Base-by-base conservation (phyloP, 768 basidiomycete species). In the Cystobasidium tubakii region DNA sequence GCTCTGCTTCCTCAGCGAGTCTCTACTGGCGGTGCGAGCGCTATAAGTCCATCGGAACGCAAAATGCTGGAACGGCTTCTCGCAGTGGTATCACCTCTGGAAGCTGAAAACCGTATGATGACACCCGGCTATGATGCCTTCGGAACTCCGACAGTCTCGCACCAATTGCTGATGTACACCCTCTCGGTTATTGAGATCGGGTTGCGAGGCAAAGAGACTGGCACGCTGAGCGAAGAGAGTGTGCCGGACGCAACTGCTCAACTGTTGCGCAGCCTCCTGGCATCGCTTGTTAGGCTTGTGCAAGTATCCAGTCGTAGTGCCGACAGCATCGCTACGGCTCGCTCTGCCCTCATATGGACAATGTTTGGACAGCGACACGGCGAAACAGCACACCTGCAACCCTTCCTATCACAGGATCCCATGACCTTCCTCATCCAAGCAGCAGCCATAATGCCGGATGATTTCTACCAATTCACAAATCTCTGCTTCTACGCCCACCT, bases 1-100 rank as follows among this genome's bases (percentile, higher is more conserved):
- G 71, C 44, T 2, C 25, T 6, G 7, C 27, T 74, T 1, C 70
- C 73, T 31, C 29, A 67, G 1, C n/a, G 27, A 25, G 21, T 27
- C 53, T 4, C 17, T 33, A 44, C 3, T 64, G 29, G 17, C 27
- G 42, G 19, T 29, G 19, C 29, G 3, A 17, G 39, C 31, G 33
- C 43, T 3, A 15, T 73, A 17, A 9, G 60, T 1, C 17, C n/a
- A n/a, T 29, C 34, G 15, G 62, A 73, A 29, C 85, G 86, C 53
- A 89, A 88, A 82, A 94, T 95, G 89, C 84, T 94, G 54, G 91
- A 92, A 74, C 91, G 90, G 4, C 84, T 97, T 55, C 88, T 91
- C 84, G 85, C 86, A 33, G 86, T 91, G 36, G 84, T 88, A 34
- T 89, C 88, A 80, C 87, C 88, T 0, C 83, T 92, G 43, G 93